Evolutionary conservation across 768 basidiomycete species (phyloP), one percentile per base, ranked within the genome.

Genomic region (Psilocybe cyanescens): DNA sequence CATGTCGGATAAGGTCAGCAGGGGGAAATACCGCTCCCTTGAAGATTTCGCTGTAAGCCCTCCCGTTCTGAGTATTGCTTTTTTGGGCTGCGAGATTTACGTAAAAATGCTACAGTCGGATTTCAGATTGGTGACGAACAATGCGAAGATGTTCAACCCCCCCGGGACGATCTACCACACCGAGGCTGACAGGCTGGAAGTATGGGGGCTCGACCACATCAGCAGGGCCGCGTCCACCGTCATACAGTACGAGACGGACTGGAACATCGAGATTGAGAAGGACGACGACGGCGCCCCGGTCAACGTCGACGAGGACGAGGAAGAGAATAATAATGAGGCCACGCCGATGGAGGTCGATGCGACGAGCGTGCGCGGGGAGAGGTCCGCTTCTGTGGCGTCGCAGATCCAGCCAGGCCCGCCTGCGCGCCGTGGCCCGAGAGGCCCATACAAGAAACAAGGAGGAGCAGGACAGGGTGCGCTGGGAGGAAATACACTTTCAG

Each of bases 191-290:
- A 78, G 85, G 44, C 81, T 94, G 29, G 89, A 92, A 65, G 63
- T 71, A 0, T 93, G 85, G 84, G 90, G 84, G 1, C 76, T 90
- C 12, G 90, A 93, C 6, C 89, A 90, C 64, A 91, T 94, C 67
- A 70, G 82, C 49, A 88, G 87, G 64, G 89, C 88, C 0, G 80
- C 90, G 1, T 76, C 84, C 0, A 89, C 86, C 14, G 91, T 92
- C 45, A 91, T 92, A 59, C 90, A 92, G 58, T 89, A 88, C 70
- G 91, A 92, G 75, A 86, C 88, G 1, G 89, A 92, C 70, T 92
- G 91, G 91, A 92, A 90, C 66, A 88, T 92, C 59, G 91, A 94
- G 55, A 77, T 90, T 8, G 91, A 91, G 67, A 83, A 82, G 37
- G 90, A 90, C 44, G 89, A 85, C 60, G 83, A 83, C 45, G 75